These are phyloP conservation scores for Sclerotinia minor DNA, from an alignment of 2,329 filamentous ascomycete species.

Conservation along the genomic window DNA sequence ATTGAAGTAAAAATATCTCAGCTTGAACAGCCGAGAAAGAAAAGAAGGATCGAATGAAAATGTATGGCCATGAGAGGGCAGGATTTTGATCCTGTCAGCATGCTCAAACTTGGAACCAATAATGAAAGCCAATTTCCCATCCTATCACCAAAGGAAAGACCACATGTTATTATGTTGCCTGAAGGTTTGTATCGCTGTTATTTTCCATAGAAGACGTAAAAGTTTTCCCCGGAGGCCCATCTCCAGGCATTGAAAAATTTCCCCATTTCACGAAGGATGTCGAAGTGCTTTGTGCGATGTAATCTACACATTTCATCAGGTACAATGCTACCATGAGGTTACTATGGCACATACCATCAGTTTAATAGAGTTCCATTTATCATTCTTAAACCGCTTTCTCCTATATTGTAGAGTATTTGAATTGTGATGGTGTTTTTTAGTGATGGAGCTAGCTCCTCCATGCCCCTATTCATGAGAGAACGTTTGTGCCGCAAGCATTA, in stretches of 20 bases:
- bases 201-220: background rate
- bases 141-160: background rate
- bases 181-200: background rate
- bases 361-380: background rate
- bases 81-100: background rate
- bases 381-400: background rate
- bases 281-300: background rate
- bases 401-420: background rate
- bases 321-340: background rate
- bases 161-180: background rate
- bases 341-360: constrained; percentile 16
- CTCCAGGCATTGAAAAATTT: background rate
- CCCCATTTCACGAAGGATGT: background rate
- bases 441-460: no score
- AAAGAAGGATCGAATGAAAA: constrained; percentile 8
- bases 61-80: background rate
- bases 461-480: background rate
- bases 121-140: background rate
- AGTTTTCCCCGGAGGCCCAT: background rate
- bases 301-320: constrained; percentile 10
- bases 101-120: background rate
- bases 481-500: constrained; percentile 18
- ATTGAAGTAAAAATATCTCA: background rate
- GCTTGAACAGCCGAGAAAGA: background rate
- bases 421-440: background rate